Conservation (phyloP, 192 early-diverging fungal species). For the Borealophlyctis nickersoniae region DNA sequence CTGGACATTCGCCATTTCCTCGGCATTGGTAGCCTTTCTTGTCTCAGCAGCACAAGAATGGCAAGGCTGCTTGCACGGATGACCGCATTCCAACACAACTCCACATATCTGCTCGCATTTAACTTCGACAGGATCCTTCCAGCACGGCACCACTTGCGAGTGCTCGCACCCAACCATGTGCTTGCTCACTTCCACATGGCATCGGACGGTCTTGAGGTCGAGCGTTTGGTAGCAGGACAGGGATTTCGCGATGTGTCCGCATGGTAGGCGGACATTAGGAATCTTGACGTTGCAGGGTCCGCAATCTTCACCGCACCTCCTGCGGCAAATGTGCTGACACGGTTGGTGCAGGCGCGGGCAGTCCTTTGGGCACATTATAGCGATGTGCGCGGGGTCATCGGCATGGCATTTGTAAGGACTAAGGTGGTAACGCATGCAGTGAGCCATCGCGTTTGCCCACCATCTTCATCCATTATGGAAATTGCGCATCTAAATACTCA, state of each 20-base stretch:
- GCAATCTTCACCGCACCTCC: conserved; percentile 47
- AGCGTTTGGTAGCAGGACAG: neutral
- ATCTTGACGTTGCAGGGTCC: conserved; percentile 25
- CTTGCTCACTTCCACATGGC: conserved; percentile 10
- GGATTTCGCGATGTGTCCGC: conserved; percentile 37
- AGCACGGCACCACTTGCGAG: conserved; percentile 28
- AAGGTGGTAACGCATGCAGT: neutral
- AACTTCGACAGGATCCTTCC: neutral
- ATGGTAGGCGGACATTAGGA: conserved; percentile 18
- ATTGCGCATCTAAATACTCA: no score
- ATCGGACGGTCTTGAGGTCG: conserved; percentile 1
- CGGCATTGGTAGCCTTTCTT: conserved; percentile 43
- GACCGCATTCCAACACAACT: conserved; percentile 34
- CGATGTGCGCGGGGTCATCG: conserved; percentile 41
- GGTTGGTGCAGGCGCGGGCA: conserved; percentile 37
- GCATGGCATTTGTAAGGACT: conserved; percentile 44
- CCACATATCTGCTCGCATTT: conserved; percentile 29
- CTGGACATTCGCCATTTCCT: no score
- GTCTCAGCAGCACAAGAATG: no score
- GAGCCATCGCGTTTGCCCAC: no score
- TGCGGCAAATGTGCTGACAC: conserved; percentile 47
- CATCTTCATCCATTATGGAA: no score
- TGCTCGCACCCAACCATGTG: conserved; percentile 45
- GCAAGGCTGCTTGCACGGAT: conserved; percentile 40
- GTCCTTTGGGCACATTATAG: conserved; percentile 39